Evolutionary conservation across 2,329 filamentous ascomycete species (phyloP).

Genomic region (Apiospora aurea): DNA sequence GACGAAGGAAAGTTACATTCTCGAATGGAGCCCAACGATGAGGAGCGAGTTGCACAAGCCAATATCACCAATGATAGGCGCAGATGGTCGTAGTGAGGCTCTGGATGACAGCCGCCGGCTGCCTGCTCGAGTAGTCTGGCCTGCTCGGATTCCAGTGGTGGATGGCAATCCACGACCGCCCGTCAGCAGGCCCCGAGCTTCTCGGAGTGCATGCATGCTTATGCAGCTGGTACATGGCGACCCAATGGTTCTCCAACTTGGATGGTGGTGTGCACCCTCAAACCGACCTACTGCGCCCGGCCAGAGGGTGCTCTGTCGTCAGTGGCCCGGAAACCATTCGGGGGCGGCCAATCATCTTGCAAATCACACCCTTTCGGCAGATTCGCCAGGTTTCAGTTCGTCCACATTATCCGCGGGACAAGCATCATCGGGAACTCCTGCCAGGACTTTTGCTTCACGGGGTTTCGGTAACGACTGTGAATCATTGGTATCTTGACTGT

Average conservation of each 20-base stretch:
- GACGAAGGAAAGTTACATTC: not conserved
- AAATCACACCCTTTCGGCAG: not conserved
- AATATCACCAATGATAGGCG: not conserved
- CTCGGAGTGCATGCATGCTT: not conserved
- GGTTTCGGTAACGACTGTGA: not conserved
- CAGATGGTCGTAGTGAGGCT: constrained; percentile 8
- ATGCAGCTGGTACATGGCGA: not conserved
- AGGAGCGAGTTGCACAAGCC: not conserved
- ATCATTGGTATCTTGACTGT: not conserved
- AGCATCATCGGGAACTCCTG: not conserved
- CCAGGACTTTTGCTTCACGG: not conserved
- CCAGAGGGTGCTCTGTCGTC: not conserved
- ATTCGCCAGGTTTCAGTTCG: not conserved
- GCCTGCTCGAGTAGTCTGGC: not conserved
- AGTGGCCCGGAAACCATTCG: not conserved
- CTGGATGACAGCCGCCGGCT: not conserved
- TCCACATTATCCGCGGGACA: not conserved
- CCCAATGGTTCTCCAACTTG: not conserved
- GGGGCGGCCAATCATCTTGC: constrained; percentile 1
- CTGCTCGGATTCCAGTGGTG: not conserved
- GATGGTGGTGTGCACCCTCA: constrained; percentile 5
- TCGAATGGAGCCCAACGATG: not conserved
- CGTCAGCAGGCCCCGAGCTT: constrained; percentile 4
- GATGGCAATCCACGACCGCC: not conserved
- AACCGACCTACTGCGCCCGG: constrained; percentile 1